phyloP scores from a whole-genome alignment of 1,139 yeast genomes.

The Blastobotrys buckinghamii region DNA sequence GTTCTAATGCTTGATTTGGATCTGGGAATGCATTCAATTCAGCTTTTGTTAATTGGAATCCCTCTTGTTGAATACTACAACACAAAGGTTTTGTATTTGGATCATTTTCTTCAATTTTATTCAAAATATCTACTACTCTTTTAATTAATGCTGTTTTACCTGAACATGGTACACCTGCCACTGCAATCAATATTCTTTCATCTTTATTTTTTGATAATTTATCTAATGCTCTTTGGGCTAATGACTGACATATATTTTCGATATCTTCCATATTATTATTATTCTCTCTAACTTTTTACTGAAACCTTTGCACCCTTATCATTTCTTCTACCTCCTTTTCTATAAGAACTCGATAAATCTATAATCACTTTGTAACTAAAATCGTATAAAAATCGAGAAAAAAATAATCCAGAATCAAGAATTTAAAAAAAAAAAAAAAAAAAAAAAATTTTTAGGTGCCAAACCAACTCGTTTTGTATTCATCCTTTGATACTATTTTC shows the following conservation, averaged over 20 bases:
- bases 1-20: slow-evolving; percentile 48
- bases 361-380: too few species aligned
- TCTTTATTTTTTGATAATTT: background rate
- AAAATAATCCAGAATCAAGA: too few species aligned
- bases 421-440: too few species aligned
- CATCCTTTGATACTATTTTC: too few species aligned
- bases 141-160: slow-evolving; percentile 59
- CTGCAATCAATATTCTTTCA: slow-evolving; percentile 45
- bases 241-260: background rate
- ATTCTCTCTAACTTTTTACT: too few species aligned
- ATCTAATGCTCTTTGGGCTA: background rate
- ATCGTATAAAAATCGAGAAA: too few species aligned
- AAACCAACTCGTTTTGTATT: too few species aligned
- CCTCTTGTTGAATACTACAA: slow-evolving; percentile 42
- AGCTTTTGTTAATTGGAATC: slow-evolving; percentile 65
- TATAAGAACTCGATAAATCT: too few species aligned
- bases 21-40: slow-evolving; percentile 49
- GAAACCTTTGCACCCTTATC: too few species aligned
- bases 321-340: too few species aligned
- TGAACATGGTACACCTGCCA: slow-evolving; percentile 78
- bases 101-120: background rate
- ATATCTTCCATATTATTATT: background rate
- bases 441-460: too few species aligned
- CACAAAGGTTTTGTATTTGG: background rate
- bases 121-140: background rate